Percentiles rank a stretch among this genome's conserved stretches.
phyloP scores from a whole-genome alignment of 345 rosid species.

The Dipteronia sinensis region DNA sequence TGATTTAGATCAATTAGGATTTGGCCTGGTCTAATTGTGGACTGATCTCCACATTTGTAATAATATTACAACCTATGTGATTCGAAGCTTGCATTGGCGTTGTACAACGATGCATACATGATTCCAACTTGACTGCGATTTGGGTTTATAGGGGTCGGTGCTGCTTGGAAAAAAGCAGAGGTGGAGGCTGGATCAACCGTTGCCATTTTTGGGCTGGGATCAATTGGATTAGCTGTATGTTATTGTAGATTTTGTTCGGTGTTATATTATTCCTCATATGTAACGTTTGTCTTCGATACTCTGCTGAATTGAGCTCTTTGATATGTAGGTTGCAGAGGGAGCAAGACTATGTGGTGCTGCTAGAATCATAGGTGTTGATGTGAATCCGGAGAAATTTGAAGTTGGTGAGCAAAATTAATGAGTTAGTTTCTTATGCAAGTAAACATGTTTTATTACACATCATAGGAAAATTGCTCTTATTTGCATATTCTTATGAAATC shows the following conservation, averaged over 20 bases:
- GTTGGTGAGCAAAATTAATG: constrained; percentile 47
- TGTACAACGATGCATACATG: not conserved
- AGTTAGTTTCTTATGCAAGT: too few species aligned
- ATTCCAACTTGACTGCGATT: not conserved
- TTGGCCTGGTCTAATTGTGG: too few species aligned
- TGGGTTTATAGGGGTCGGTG: constrained; percentile 68
- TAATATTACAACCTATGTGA: not conserved
- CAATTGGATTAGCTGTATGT: constrained; percentile 83
- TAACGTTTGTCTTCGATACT: not conserved
- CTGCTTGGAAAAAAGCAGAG: constrained; percentile 80
- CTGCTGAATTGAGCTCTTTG: not conserved
- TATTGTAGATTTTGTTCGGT: not conserved
- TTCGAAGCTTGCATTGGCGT: not conserved
- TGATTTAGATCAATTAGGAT: not conserved
- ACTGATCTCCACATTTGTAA: too few species aligned
- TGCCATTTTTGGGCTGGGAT: constrained; percentile 85
- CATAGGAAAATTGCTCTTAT: not conserved
- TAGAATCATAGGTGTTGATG: constrained; percentile 77
- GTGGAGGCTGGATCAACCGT: constrained; percentile 87
- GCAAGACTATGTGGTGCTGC: constrained; percentile 76
- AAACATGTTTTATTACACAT: too few species aligned
- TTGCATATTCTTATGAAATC: not conserved
- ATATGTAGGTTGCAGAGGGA: constrained; percentile 79
- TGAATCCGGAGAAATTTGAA: constrained; percentile 65
- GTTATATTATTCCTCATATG: not conserved